These are phyloP conservation scores for Leccinum olivaceopallidum DNA, from an alignment of 768 basidiomycete species.

Conservation along the genomic window DNA sequence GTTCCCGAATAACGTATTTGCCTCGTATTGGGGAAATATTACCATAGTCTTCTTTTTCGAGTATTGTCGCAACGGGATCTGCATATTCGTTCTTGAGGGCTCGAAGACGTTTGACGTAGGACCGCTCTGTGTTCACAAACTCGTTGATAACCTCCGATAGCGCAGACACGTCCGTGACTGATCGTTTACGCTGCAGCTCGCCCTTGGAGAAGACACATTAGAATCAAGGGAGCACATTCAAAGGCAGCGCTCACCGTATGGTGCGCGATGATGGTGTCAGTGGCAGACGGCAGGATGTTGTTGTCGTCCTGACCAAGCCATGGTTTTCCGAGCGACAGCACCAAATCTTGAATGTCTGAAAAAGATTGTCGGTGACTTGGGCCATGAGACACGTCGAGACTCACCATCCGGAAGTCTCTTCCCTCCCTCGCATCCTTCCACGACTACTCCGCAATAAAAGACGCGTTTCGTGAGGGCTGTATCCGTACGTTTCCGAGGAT, in stretches of 20 bases:
- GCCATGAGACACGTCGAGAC: conserved; percentile 12
- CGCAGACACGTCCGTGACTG: conserved; percentile 62
- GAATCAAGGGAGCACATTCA: conserved; percentile 3
- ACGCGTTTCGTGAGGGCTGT: conserved; percentile 68
- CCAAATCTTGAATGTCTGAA: conserved; percentile 75
- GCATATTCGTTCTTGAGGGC: conserved; percentile 89
- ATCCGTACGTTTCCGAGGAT: conserved; percentile 40
- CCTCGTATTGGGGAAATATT: conserved; percentile 88
- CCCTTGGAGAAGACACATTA: conserved; percentile 21
- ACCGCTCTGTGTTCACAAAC: conserved; percentile 84
- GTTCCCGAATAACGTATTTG: conserved; percentile 92
- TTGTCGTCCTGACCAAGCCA: conserved; percentile 53
- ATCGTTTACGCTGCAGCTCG: conserved; percentile 47
- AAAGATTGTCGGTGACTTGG: conserved; percentile 12
- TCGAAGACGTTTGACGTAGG: conserved; percentile 81
- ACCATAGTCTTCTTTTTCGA: conserved; percentile 81
- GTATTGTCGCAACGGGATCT: conserved; percentile 87
- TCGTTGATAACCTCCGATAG: conserved; percentile 80
- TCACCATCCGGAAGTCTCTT: conserved; percentile 67
- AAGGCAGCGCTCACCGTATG: conserved; percentile 42
- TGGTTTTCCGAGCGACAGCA: conserved; percentile 73
- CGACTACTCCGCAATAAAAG: conserved; percentile 88
- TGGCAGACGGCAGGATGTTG: conserved; percentile 45
- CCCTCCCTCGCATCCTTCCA: conserved; percentile 78
- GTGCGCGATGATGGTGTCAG: conserved; percentile 39